phyloP scores from a whole-genome alignment of 495 filamentous ascomycete species.

The Neurospora terricola region DNA sequence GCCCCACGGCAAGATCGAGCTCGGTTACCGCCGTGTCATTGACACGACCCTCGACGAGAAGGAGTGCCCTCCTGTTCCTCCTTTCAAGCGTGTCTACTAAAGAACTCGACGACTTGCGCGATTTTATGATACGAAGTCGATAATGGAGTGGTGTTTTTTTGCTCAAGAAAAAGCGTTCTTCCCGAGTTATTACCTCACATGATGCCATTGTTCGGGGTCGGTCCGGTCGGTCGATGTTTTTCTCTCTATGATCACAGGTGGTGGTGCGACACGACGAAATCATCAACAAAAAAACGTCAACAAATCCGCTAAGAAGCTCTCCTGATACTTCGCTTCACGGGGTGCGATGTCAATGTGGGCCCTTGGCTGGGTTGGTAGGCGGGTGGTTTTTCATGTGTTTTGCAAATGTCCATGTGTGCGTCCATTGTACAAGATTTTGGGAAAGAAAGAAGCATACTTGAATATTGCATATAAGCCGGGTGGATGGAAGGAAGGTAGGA shows the following conservation, averaged over 20 bases:
- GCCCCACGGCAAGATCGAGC: constrained; percentile 66
- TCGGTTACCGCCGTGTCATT: constrained; percentile 70
- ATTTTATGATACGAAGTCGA: not conserved
- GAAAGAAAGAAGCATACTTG: not conserved
- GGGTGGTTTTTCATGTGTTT: not conserved
- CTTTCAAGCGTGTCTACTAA: constrained; percentile 81
- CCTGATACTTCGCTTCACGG: not conserved
- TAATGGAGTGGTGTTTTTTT: not conserved
- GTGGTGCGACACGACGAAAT: not conserved
- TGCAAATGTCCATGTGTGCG: not conserved
- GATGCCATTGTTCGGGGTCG: not conserved
- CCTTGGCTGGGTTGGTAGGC: not conserved
- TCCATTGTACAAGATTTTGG: not conserved
- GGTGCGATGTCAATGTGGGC: not conserved
- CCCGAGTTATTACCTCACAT: not conserved
- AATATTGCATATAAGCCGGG: not conserved
- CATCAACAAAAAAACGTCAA: not conserved
- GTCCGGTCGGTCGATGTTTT: not conserved
- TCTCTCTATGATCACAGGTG: not conserved
- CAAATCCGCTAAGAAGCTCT: not conserved
- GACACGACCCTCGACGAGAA: constrained; percentile 72
- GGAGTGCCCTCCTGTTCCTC: constrained; percentile 81
- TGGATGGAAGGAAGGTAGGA: not conserved
- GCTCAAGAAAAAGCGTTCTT: not conserved
- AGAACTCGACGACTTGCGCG: not conserved